Evolutionary conservation across 2,329 filamentous ascomycete genomes (phyloP).

Genomic region (Beauveria medogensis): DNA sequence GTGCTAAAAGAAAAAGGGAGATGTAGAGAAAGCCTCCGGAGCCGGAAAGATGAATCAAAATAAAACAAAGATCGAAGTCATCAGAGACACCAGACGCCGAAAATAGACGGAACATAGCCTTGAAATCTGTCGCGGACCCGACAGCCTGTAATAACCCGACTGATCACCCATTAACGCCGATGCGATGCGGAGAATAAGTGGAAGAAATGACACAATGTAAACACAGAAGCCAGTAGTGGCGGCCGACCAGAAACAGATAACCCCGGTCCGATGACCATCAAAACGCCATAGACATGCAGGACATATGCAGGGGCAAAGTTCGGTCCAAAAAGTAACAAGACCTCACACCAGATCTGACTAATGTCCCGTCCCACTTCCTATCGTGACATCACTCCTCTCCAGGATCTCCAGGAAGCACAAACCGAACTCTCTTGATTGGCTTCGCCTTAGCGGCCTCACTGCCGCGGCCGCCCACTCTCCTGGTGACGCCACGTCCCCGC

Average conservation of each 20-base stretch:
- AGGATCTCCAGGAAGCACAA: slow-evolving; percentile 41
- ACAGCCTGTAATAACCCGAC: neutral
- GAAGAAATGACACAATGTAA: neutral
- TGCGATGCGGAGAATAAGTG: neutral
- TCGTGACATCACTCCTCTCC: slow-evolving; percentile 23
- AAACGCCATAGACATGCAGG: slow-evolving; percentile 1
- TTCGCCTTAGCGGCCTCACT: slow-evolving; percentile 28
- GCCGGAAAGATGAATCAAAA: neutral
- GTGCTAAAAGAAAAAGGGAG: neutral
- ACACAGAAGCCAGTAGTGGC: neutral
- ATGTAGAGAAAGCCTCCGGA: neutral
- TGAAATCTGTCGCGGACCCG: neutral
- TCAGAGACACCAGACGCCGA: neutral
- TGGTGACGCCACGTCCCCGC: slow-evolving; percentile 23
- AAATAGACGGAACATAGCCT: neutral
- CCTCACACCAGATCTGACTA: neutral
- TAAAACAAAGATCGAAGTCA: neutral
- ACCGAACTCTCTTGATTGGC: slow-evolving; percentile 49
- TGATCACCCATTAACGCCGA: neutral
- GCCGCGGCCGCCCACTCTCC: slow-evolving; percentile 18
- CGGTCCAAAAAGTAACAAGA: neutral
- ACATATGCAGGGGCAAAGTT: neutral
- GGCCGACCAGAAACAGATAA: neutral
- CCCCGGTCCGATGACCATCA: neutral
- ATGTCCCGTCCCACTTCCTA: neutral